A percentile compares a stretch with the other conserved stretches of the same genome.
Conservation (phyloP, 441 rosid genomes). For the Adansonia grandidieri region DNA sequence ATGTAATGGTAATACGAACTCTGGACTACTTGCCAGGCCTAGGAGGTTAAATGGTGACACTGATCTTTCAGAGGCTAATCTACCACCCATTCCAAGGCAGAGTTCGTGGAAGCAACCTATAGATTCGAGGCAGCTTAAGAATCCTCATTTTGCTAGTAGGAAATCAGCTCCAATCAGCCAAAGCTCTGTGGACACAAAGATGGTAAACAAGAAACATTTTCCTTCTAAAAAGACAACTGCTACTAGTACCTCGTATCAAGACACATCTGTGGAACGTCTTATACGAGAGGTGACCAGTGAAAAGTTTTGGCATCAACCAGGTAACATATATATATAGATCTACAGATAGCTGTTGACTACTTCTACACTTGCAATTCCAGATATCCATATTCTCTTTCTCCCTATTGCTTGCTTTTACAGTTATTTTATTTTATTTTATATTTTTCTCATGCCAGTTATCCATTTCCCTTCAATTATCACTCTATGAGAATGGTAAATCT, state of each 20-base stretch:
- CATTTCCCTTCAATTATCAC: slow-evolving; percentile 46
- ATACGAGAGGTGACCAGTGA: slow-evolving; percentile 94
- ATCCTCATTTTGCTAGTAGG: slow-evolving; percentile 55
- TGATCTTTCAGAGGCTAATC: slow-evolving; percentile 59
- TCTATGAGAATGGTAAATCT: slow-evolving; percentile 44
- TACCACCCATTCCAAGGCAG: slow-evolving; percentile 66
- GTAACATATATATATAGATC: slow-evolving; percentile 42
- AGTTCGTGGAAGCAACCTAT: slow-evolving; percentile 83
- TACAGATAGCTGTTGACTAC: slow-evolving; percentile 27
- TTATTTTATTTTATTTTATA: slow-evolving; percentile 22
- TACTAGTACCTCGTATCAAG: slow-evolving; percentile 64
- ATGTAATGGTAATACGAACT: slow-evolving; percentile 63
- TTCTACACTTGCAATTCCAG: slow-evolving; percentile 28
- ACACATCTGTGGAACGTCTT: slow-evolving; percentile 96
- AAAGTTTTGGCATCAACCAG: slow-evolving; percentile 95
- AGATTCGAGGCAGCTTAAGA: slow-evolving; percentile 60
- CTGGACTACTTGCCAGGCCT: slow-evolving; percentile 52
- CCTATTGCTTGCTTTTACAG: slow-evolving; percentile 39
- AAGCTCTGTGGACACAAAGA: slow-evolving; percentile 65
- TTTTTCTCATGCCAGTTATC: slow-evolving; percentile 49
- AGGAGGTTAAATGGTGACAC: slow-evolving; percentile 63
- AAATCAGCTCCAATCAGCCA: slow-evolving; percentile 57
- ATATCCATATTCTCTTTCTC: slow-evolving; percentile 21
- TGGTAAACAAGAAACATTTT: slow-evolving; percentile 68
- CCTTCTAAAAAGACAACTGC: slow-evolving; percentile 59